These are phyloP conservation scores for Orbilia oligospora DNA, from an alignment of 2,329 filamentous ascomycete genomes.

Conservation along the genomic window DNA sequence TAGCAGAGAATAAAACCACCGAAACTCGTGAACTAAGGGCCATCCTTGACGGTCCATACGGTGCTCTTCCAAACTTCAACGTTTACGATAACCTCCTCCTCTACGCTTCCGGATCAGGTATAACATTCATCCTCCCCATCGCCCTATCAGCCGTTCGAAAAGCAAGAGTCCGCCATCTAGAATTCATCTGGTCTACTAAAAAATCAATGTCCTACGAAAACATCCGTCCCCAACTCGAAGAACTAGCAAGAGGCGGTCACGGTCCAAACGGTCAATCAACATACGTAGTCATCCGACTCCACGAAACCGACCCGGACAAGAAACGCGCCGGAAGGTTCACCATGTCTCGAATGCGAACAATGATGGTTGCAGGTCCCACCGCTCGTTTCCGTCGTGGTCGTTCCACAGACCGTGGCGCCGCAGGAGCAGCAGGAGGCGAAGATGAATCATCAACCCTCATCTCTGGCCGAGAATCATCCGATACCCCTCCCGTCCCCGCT, in stretches of 20 bases:
- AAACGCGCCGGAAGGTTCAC: conserved; percentile 51
- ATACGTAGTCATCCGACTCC: conserved; percentile 60
- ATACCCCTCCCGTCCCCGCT: conserved; percentile 54
- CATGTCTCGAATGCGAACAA: conserved; percentile 45
- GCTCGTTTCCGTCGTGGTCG: conserved; percentile 35
- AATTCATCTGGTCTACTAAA: conserved; percentile 61
- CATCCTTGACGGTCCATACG: conserved; percentile 58
- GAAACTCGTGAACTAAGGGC: conserved; percentile 54
- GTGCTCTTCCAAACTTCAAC: conserved; percentile 59
- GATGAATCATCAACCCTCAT: conserved; percentile 54
- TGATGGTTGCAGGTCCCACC: conserved; percentile 43
- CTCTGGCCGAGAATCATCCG: conserved; percentile 14
- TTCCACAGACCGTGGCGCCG: neutral
- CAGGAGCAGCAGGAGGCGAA: too few species aligned
- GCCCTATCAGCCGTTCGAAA: conserved; percentile 57
- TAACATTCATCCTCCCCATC: conserved; percentile 60
- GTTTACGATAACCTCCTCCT: conserved; percentile 55
- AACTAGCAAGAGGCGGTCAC: conserved; percentile 53
- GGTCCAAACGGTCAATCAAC: conserved; percentile 54
- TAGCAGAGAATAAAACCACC: conserved; percentile 26
- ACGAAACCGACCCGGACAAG: conserved; percentile 58
- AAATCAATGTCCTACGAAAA: conserved; percentile 60
- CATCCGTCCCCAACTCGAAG: conserved; percentile 59
- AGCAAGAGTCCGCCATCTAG: conserved; percentile 50
- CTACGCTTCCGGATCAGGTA: conserved; percentile 58